phyloP scores from a whole-genome alignment of 148 eudicot species.

The Camellia lanceoleosa region DNA sequence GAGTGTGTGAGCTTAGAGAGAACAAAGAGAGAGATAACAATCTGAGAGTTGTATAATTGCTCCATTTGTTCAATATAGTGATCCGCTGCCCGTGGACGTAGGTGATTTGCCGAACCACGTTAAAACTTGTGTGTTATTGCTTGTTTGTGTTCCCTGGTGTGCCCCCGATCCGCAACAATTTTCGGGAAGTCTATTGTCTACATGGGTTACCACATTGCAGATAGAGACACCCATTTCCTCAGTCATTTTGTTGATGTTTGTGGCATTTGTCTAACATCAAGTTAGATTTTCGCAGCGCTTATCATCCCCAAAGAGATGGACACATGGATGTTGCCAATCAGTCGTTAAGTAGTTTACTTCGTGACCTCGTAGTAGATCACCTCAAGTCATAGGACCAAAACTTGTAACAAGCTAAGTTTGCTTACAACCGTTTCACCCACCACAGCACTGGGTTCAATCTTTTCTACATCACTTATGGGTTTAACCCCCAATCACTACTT shows the following conservation, averaged over 20 bases:
- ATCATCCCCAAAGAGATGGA: background rate
- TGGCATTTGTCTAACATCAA: background rate
- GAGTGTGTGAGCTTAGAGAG: too few species aligned
- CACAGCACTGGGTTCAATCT: background rate
- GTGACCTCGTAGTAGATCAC: background rate
- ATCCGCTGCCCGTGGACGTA: too few species aligned
- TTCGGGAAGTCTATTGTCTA: background rate
- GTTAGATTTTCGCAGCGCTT: background rate
- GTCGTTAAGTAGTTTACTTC: background rate
- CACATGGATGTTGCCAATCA: background rate
- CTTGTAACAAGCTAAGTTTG: background rate
- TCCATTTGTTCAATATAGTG: too few species aligned
- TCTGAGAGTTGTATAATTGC: too few species aligned
- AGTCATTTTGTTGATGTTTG: background rate
- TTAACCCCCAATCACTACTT: background rate
- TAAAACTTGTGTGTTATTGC: too few species aligned
- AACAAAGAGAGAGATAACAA: too few species aligned
- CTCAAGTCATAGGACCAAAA: background rate
- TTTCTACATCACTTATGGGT: background rate
- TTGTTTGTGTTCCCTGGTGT: too few species aligned
- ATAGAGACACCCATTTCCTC: background rate
- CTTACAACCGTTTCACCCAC: background rate
- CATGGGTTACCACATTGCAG: background rate
- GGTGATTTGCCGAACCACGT: too few species aligned
- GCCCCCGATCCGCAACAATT: too few species aligned